Base-by-base conservation (phyloP, 2,329 filamentous ascomycete species). In the Ophiocordyceps australis region DNA sequence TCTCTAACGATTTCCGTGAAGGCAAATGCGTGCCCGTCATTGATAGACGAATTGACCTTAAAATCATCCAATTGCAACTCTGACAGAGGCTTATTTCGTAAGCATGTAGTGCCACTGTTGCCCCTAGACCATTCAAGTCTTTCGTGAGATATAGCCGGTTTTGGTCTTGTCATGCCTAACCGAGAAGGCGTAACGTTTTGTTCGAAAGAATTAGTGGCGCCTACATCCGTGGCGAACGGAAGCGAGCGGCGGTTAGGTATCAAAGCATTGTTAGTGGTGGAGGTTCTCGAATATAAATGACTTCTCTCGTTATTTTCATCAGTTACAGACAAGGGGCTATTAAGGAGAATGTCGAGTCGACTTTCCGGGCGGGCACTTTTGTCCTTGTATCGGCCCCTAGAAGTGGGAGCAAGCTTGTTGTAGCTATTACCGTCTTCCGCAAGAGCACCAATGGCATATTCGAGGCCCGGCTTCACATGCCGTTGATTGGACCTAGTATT, bases 1-100 rank as follows among this genome's bases (percentile, higher is more conserved):
- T 65, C 67, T 27, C 83, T 73, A 10, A 91, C 65, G 1, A 83
- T 74, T 30, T 86, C 76, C 2, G 63, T 57, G 42, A 71, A 92
- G 9, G 81, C 80, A 46, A 69, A 81, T 28, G 72, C 64, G 22
- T 71, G 55, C 3, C 79, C 78, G 22, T 75, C 62, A 34, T 85
- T 86, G 36, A 59, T 63, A 5, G 56, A 54, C 0, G 80, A 74
- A 35, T 93, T 92, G 38, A 89, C 58, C 43, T 75, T 86, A 57
- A 93, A 94, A 47, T 92, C 75, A 9, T 69, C 65, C 1, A 76
- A 53, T 10, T 54, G 54, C 9, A 92, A 59, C 18, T 62, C 54
- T 1, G 58, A 50, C 4, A 71, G 34, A 1, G 71, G 63, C 26
- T 62, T 67, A 8, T 57, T 45, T 25, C 81, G 68, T 11, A 79